phyloP scores from a whole-genome alignment of 805 yeast genomes.

The Tetrapisispora taiwanensis region DNA sequence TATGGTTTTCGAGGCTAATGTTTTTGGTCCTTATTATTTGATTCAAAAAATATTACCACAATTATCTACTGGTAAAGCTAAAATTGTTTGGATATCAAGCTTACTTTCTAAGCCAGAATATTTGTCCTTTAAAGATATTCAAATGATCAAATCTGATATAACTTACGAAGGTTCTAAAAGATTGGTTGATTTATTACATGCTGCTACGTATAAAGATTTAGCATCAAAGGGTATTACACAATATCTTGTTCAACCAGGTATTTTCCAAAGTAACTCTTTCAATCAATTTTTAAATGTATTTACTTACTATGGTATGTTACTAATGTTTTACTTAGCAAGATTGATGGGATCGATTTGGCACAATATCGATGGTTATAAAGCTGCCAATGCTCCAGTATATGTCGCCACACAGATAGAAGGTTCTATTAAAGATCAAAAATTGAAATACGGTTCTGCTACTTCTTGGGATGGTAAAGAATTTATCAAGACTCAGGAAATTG shows the following conservation, averaged over 20 bases:
- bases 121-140: constrained; percentile 65
- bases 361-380: constrained; percentile 77
- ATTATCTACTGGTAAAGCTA: constrained; percentile 47
- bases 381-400: constrained; percentile 78
- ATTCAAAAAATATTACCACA: constrained; percentile 53
- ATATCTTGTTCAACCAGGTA: constrained; percentile 88
- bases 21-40: constrained; percentile 89
- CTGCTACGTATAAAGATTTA: constrained; percentile 51
- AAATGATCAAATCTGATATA: constrained; percentile 48
- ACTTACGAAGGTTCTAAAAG: constrained; percentile 92
- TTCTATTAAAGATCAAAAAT: constrained; percentile 34
- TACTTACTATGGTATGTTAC: constrained; percentile 77
- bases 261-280: constrained; percentile 76
- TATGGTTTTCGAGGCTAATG: constrained; percentile 85
- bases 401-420: constrained; percentile 44
- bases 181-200: constrained; percentile 71
- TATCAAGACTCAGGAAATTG: constrained; percentile 46
- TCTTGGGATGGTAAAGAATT: constrained; percentile 55
- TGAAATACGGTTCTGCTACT: constrained; percentile 68
- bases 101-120: constrained; percentile 69
- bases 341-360: constrained; percentile 80
- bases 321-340: constrained; percentile 76
- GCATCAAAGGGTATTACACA: constrained; percentile 48
- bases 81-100: constrained; percentile 77
- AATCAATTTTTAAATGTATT: constrained; percentile 64